Conservation (phyloP, 2,329 filamentous ascomycete genomes). For the Neurospora crassa region DNA sequence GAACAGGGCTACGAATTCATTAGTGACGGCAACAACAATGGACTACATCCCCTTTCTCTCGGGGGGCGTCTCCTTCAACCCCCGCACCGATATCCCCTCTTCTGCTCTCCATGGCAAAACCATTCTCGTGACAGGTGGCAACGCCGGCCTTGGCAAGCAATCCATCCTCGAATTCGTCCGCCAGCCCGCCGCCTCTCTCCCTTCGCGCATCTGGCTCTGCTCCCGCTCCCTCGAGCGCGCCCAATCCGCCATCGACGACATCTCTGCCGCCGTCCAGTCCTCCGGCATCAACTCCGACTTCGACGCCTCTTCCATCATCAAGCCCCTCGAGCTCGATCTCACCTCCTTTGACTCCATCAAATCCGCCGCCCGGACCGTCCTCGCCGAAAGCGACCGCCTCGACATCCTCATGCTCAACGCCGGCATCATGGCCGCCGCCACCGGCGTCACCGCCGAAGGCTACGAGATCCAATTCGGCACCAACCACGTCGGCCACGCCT, state of each 20-base stretch:
- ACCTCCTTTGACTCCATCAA: conserved; percentile 33
- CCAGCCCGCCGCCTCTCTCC: conserved; percentile 22
- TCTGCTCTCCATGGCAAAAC: conserved; percentile 27
- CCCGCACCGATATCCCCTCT: conserved; percentile 26
- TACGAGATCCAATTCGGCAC: conserved; percentile 39
- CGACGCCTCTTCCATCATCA: conserved; percentile 12
- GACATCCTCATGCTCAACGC: conserved; percentile 39
- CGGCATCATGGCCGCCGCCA: conserved; percentile 30
- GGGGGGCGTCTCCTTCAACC: conserved; percentile 19
- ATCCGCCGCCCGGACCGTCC: conserved; percentile 28
- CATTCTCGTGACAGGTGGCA: conserved; percentile 39
- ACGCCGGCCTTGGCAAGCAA: conserved; percentile 38
- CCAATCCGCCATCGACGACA: conserved; percentile 27
- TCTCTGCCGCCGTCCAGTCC: conserved; percentile 18
- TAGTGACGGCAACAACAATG: background rate
- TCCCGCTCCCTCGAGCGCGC: conserved; percentile 28
- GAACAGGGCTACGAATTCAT: background rate
- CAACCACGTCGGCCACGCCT: conserved; percentile 38
- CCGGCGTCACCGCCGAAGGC: conserved; percentile 29
- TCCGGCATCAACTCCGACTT: conserved; percentile 24
- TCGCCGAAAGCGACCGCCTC: conserved; percentile 22
- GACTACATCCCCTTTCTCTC: background rate
- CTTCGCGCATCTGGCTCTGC: conserved; percentile 22
- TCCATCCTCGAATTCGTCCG: conserved; percentile 32
- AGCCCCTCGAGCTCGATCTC: conserved; percentile 34